Conservation (phyloP, 2,329 filamentous ascomycete species). For the Penicillium sp. region DNA sequence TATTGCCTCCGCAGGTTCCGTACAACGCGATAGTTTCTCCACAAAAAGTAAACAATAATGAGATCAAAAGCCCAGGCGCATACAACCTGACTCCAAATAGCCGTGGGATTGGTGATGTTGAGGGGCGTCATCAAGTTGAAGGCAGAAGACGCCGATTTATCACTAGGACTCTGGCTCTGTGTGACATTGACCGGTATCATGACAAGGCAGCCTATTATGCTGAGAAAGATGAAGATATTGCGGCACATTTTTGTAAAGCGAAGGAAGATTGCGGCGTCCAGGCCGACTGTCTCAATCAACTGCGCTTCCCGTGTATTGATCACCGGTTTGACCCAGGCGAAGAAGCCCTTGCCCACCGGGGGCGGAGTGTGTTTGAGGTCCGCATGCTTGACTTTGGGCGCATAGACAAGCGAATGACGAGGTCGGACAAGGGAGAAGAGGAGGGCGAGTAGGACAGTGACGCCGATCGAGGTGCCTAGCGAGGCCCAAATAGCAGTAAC, state of each 20-base stretch:
- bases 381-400: constrained; percentile 87
- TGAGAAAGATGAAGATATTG: constrained; percentile 76
- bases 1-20: constrained; percentile 69
- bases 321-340: constrained; percentile 81
- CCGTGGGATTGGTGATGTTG: constrained; percentile 42
- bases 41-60: constrained; percentile 77
- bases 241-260: constrained; percentile 87
- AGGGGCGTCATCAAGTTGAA: constrained; percentile 51
- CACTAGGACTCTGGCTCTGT: constrained; percentile 39
- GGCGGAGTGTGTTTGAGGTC: constrained; percentile 88
- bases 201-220: constrained; percentile 69
- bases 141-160: constrained; percentile 21
- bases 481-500: constrained; percentile 71
- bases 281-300: constrained; percentile 75
- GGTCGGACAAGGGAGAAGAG: constrained; percentile 87
- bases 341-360: constrained; percentile 77
- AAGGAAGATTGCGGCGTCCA: constrained; percentile 89
- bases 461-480: constrained; percentile 72
- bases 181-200: constrained; percentile 76
- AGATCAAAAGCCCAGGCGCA: constrained; percentile 66
- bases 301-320: constrained; percentile 73
- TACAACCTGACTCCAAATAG: constrained; percentile 59
- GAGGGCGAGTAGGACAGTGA: constrained; percentile 70
- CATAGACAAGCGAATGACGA: constrained; percentile 88
- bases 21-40: constrained; percentile 83